phyloP scores from a whole-genome alignment of 768 basidiomycete genomes.

The Leucocoprinus birnbaumii region DNA sequence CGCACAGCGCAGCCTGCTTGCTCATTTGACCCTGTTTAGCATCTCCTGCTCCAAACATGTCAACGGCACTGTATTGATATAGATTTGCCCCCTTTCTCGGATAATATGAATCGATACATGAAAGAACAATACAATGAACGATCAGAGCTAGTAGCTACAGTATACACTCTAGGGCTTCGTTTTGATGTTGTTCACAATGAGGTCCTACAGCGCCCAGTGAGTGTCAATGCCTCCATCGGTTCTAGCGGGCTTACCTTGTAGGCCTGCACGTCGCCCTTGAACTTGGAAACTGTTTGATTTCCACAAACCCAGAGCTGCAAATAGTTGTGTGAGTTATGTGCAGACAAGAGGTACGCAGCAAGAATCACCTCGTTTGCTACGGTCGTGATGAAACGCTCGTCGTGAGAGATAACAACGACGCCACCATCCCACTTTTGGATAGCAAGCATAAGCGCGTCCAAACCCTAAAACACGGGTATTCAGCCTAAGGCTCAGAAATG shows the following conservation, averaged over 20 bases:
- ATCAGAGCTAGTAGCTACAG: too few species aligned
- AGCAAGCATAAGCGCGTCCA: conserved; percentile 92
- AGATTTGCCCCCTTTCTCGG: too few species aligned
- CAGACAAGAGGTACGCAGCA: not conserved
- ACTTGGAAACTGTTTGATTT: conserved; percentile 77
- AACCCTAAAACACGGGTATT: conserved; percentile 50
- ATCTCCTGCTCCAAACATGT: too few species aligned
- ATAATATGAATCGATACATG: too few species aligned
- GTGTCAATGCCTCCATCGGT: too few species aligned
- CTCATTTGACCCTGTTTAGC: not conserved
- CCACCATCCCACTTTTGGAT: conserved; percentile 82
- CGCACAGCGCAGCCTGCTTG: too few species aligned
- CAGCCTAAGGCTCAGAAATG: not conserved
- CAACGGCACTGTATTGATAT: too few species aligned
- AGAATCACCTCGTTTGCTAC: conserved; percentile 75
- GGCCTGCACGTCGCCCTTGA: conserved; percentile 84
- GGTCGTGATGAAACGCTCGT: conserved; percentile 91
- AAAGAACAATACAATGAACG: too few species aligned
- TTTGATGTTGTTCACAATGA: conserved; percentile 75
- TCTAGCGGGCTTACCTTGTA: conserved; percentile 71
- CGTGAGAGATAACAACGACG: conserved; percentile 92
- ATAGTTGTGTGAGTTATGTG: conserved; percentile 11
- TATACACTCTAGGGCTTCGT: conserved; percentile 39
- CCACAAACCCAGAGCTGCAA: conserved; percentile 89
- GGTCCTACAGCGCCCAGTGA: conserved; percentile 49